Evolutionary conservation across 768 basidiomycete genomes (phyloP).

Genomic region (Agaricus subrufescens): DNA sequence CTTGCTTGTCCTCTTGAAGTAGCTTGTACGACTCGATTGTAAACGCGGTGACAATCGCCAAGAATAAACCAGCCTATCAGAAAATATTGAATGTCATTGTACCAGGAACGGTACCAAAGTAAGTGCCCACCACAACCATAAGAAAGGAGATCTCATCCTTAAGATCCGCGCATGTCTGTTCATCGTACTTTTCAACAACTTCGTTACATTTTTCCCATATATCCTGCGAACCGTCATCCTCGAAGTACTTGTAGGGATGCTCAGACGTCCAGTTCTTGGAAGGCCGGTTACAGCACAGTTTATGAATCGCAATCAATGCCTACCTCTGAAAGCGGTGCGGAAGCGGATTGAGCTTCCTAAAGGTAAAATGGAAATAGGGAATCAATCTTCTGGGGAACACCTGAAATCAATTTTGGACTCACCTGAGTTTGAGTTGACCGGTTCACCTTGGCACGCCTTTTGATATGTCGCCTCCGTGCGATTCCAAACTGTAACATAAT

Average conservation of each 20-base stretch:
- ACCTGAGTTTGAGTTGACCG: too few relatives aligned
- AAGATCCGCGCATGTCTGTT: slow-evolving; percentile 1
- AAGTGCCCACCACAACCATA: slow-evolving; percentile 2
- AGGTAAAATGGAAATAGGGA: too few relatives aligned
- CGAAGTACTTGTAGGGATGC: not conserved
- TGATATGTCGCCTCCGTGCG: too few relatives aligned
- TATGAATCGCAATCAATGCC: too few relatives aligned
- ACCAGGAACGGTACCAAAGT: not conserved
- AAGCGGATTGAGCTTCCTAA: too few relatives aligned
- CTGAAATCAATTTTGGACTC: too few relatives aligned
- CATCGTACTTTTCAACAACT: not conserved
- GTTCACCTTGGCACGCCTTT: too few relatives aligned
- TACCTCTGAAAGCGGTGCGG: too few relatives aligned
- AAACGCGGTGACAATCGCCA: slow-evolving; percentile 7
- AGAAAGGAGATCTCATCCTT: slow-evolving; percentile 2
- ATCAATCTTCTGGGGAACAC: too few relatives aligned
- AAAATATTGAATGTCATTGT: not conserved
- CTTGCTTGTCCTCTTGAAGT: not conserved
- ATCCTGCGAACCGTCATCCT: not conserved
- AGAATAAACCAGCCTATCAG: not conserved
- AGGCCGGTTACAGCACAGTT: too few relatives aligned
- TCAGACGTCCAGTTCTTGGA: too few relatives aligned
- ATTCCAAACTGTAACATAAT: too few relatives aligned
- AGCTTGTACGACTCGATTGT: slow-evolving; percentile 5
- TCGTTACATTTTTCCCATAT: slow-evolving; percentile 3